Conservation (phyloP, 2,329 filamentous ascomycete genomes). For the Apiospora marii region DNA sequence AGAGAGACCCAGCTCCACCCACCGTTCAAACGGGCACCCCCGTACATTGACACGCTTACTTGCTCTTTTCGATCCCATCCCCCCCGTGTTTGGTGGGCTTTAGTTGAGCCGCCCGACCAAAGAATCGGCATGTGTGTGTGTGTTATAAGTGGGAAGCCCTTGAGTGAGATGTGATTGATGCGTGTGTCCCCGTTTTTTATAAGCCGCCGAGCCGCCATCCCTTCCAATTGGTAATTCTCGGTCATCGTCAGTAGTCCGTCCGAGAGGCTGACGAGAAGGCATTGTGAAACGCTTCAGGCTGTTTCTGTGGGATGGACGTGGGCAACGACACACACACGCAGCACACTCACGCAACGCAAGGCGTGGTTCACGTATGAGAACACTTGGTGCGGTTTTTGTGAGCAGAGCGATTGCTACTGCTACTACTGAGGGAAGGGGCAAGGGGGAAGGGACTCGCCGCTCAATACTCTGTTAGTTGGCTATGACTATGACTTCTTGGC, state of each 20-base stretch:
- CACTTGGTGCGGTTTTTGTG: neutral
- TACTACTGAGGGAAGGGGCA: too few relatives aligned
- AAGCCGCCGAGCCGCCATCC: constrained; percentile 5
- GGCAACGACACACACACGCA: neutral
- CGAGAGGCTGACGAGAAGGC: neutral
- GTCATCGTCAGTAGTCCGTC: neutral
- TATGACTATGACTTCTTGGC: neutral
- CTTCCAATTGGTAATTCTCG: neutral
- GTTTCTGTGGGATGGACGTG: neutral
- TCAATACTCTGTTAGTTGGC: neutral
- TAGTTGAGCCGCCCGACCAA: neutral
- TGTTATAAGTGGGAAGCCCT: too few relatives aligned
- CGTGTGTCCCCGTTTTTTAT: neutral
- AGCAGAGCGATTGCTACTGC: neutral
- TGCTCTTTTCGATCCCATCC: neutral
- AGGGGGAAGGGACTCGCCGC: neutral
- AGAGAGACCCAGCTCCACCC: neutral
- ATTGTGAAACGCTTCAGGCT: neutral
- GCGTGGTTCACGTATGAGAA: constrained; percentile 8
- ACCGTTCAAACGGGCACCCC: neutral
- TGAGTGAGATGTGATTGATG: neutral
- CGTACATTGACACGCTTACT: neutral
- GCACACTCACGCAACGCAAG: neutral
- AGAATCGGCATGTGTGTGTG: too few relatives aligned
- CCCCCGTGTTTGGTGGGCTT: neutral